phyloP scores from a whole-genome alignment of 2,329 filamentous ascomycete species.

The Diaporthe helianthi region DNA sequence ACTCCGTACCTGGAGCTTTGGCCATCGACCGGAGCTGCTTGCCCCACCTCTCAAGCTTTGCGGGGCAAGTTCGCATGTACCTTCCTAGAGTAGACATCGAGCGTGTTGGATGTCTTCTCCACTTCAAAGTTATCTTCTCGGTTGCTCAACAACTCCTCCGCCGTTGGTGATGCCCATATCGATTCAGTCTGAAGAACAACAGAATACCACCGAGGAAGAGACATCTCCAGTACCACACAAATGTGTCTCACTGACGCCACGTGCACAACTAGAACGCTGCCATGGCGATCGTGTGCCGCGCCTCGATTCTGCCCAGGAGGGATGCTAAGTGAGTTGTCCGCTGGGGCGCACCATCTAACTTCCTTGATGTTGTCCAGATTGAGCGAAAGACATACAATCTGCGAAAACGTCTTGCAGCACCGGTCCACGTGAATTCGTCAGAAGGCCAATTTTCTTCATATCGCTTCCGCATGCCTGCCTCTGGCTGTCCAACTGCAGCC shows the following conservation, averaged over 20 bases:
- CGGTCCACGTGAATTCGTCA: background rate
- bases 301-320: background rate
- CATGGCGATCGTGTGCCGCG: background rate
- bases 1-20: conserved; percentile 9
- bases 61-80: conserved; percentile 21
- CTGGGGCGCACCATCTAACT: background rate
- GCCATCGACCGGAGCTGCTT: conserved; percentile 12
- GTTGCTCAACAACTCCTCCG: background rate
- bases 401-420: background rate
- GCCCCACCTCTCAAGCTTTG: background rate
- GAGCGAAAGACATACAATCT: background rate
- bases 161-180: background rate
- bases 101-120: background rate
- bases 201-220: background rate
- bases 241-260: background rate
- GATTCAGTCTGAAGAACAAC: background rate
- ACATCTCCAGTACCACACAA: background rate
- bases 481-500: background rate
- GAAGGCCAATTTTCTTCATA: background rate
- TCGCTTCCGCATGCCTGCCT: background rate
- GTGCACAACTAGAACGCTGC: background rate
- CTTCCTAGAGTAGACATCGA: conserved; percentile 12
- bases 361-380: background rate
- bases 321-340: background rate
- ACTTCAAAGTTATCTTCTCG: background rate